Evolutionary conservation across 2,329 filamentous ascomycete genomes (phyloP), one percentile per base, ranked within the genome.

Genomic region (Emergomyces africanus): DNA sequence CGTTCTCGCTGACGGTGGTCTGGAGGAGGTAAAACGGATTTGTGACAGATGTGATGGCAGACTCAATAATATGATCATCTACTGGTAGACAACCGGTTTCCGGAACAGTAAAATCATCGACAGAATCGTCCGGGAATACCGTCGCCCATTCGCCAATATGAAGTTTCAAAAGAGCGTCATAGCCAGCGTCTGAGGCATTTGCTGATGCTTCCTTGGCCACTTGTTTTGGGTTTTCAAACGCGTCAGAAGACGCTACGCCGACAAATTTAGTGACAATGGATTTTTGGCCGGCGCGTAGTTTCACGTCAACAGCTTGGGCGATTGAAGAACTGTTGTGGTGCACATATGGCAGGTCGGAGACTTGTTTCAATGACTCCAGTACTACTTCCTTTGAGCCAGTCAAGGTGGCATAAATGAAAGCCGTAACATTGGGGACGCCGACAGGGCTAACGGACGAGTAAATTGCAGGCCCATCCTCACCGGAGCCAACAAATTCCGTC

Each of bases 221-320:
- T 1, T 69, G 65, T 60, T 80, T 74, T 0, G 86, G 81, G 62
- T 85, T 72, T 0, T 72, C 61, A 66, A 88, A 89, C 0, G 84
- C 85, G 69, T 89, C 87, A 0, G 80, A 81, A 1, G 86, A 87
- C 3, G 87, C 86, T 54, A 78, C 80, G 33, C 87, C 87, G 18
- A 89, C 78, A 63, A 80, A 89, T 66, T 90, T 90, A 53, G 78
- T 81, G 51, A 89, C 71, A 1, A 76, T 80, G 2, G 81, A 75
- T 0, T 78, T 77, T 63, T 81, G 66, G 1, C 81, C 80, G 2
- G 79, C 78, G 35, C 72, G 72, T 6, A 88, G 73, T 1, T 70
- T 73, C 33, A 86, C 75, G 10, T 75, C 69, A 49, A 83, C 78
- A 8, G 80, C 77, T 64, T 88, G 84, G 1, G 83, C 84, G 62